Base-by-base conservation (phyloP, 129 eudicot genomes). In the Mikania micrantha region DNA sequence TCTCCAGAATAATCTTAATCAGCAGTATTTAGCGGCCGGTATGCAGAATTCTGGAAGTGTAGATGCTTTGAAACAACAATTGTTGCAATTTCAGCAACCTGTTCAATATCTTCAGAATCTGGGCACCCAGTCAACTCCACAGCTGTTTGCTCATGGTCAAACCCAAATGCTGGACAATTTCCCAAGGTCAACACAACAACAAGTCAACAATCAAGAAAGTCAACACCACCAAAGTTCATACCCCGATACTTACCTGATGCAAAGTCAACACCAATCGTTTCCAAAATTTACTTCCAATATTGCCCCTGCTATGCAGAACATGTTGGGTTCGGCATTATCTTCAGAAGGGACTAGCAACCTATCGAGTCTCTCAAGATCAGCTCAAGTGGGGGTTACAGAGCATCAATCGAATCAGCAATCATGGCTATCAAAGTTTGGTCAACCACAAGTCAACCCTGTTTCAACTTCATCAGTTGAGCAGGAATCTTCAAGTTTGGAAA, bases 21-120 rank as follows among this genome's bases (percentile, higher is more conserved):
- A 82, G 80, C 98, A 88, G 78, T 93, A 93, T 35, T 88, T 84
- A 74, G 90, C 95, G 1, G 77, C 96, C 0, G 87, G 91, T 44
- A 36, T 88, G 75, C 95, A 83, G 57, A 81, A 71, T 74, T 73
- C 57, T 25, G 85, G 85, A 58, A 68, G 77, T 17, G 87, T 86
- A 60, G 96, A 88, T 28, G 13, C 79, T 64, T 49, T 88, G 64
- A 88, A 80, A 67, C 91, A 86, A 42, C 94, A 88, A 38, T 35
- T 82, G 12, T 44, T 85, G 83, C 98, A 88, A 71, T 86, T 93
- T 64, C 95, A 84, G 64, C 96, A 88, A 60, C 96, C 98, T 22
- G 67, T 79, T 56, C 95, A 86, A 60, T 84, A 84, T 66, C 84
- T 83, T 56, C 96, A 83, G 63, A 90, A 81, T 47, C 47, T 88